Evolutionary conservation across 164 flowering plant species (phyloP), one percentile per base, ranked within the genome.

Genomic region (Vitis rotundifolia): DNA sequence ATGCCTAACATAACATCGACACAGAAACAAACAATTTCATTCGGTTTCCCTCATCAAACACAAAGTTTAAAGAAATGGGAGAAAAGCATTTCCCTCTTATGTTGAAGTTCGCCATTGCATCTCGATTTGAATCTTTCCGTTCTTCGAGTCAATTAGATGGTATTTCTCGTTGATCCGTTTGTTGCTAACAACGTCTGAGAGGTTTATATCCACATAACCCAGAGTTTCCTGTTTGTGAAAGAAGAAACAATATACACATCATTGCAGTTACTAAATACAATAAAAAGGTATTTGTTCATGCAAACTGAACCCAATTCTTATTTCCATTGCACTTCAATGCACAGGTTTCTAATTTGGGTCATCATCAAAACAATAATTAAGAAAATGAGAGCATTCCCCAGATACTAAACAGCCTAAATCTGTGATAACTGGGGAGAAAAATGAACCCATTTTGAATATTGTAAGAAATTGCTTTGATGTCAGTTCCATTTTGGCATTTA

Each of bases 121-220:
- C 83, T 94, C 98, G 22, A 94, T 82, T 60, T 92, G 98, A 62
- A 94, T 68, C 74, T 75, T 72, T 11, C 98, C 98, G 22, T 92
- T 91, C 88, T 87, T 92, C 0, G 98, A 94, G 70, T 94, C 97
- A 18, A 94, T 94, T 18, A 94, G 95, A 75, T 91, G 91, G 77
- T 84, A 92, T 76, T 85, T 92, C 83, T 86, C 97, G 15, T 91
- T 92, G 80, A 88, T 94, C 63, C 98, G 71, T 69, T 74, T 89
- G 82, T 94, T 94, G 82, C 22, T 68, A 10, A 94, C 86, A 14
- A 92, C 98, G 70, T 92, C 98, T 1, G 88, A 68, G 0, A 94
- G 89, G 76, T 73, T 80, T 68, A 92, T 85, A 66, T 84, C 89
- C 29, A 91, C 81, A 75, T 92, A 90, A 3, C 99, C 98, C 79